phyloP scores from a whole-genome alignment of 2,329 filamentous ascomycete genomes.

The Phyllosticta capitalensis region DNA sequence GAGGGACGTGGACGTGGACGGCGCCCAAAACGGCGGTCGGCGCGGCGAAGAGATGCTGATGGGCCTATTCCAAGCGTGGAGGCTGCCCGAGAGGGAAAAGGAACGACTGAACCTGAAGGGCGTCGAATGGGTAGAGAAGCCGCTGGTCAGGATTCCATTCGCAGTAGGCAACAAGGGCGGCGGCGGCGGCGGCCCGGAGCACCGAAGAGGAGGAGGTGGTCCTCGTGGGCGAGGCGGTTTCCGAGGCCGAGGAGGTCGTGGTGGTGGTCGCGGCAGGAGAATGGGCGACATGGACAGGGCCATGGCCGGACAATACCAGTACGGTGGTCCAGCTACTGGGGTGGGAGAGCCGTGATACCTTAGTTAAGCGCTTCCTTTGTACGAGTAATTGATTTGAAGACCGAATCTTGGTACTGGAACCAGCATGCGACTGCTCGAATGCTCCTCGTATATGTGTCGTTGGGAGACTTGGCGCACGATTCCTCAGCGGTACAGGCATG shows the following conservation, averaged over 20 bases:
- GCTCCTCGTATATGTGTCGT: no score
- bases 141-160: constrained; percentile 57
- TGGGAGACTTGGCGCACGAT: no score
- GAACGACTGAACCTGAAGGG: constrained; percentile 46
- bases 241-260: constrained; percentile 10
- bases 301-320: not conserved
- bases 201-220: constrained; percentile 17
- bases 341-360: not conserved
- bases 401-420: not conserved
- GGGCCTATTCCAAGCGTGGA: constrained; percentile 64
- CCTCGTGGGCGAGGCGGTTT: constrained; percentile 17
- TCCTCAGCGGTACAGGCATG: no score
- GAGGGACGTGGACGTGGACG: constrained; percentile 37
- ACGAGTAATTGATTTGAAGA: not conserved
- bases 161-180: constrained; percentile 38
- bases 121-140: constrained; percentile 56
- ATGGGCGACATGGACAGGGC: constrained; percentile 13
- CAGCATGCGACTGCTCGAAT: no score
- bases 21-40: constrained; percentile 16
- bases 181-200: constrained; percentile 18
- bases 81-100: constrained; percentile 50
- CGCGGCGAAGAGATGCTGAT: constrained; percentile 31
- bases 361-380: not conserved
- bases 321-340: not conserved
- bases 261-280: constrained; percentile 9